A percentile compares a stretch with the other conserved stretches of the same genome.
Evolutionary conservation across 2,329 filamentous ascomycete genomes (phyloP).

Genomic region (Monosporascus sp.): DNA sequence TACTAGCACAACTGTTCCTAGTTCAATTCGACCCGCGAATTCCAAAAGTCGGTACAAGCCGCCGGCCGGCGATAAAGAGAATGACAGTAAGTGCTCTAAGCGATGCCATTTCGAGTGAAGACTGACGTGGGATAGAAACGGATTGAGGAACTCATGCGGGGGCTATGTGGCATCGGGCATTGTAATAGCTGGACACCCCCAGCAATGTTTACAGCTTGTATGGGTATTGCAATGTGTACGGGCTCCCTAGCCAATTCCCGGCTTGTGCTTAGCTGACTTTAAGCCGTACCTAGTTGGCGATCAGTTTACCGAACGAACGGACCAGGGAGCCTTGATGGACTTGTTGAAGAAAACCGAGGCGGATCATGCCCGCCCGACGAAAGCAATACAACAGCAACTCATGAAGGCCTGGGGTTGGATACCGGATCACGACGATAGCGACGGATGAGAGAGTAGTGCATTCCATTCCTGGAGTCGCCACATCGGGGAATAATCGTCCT

Average conservation of each 20-base stretch:
- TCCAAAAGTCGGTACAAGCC: slow-evolving; percentile 40
- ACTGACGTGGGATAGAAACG: slow-evolving; percentile 28
- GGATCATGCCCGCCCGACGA: slow-evolving; percentile 48
- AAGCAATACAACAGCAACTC: slow-evolving; percentile 39
- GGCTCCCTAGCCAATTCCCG: slow-evolving; percentile 1
- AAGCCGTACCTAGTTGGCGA: slow-evolving; percentile 34
- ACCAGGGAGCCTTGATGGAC: slow-evolving; percentile 43
- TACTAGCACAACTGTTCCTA: slow-evolving; percentile 52
- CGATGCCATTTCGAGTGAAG: neutral
- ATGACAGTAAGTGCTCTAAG: slow-evolving; percentile 31
- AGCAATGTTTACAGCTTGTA: slow-evolving; percentile 49
- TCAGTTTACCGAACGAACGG: slow-evolving; percentile 37
- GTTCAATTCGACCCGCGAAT: slow-evolving; percentile 49
- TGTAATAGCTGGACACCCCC: slow-evolving; percentile 52
- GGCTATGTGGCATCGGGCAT: slow-evolving; percentile 53
- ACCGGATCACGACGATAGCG: slow-evolving; percentile 15
- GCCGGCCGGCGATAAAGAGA: slow-evolving; percentile 28
- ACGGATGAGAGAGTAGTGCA: neutral
- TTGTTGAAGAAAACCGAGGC: slow-evolving; percentile 41
- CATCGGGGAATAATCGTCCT: too few relatives aligned
- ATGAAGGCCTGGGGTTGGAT: slow-evolving; percentile 45
- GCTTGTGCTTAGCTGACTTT: slow-evolving; percentile 4
- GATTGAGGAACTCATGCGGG: slow-evolving; percentile 41
- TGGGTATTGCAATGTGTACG: slow-evolving; percentile 49
- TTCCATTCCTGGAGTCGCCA: neutral